Evolutionary conservation across 2,329 filamentous ascomycete species (phyloP).

Genomic region (Corniculantispora saksenae): DNA sequence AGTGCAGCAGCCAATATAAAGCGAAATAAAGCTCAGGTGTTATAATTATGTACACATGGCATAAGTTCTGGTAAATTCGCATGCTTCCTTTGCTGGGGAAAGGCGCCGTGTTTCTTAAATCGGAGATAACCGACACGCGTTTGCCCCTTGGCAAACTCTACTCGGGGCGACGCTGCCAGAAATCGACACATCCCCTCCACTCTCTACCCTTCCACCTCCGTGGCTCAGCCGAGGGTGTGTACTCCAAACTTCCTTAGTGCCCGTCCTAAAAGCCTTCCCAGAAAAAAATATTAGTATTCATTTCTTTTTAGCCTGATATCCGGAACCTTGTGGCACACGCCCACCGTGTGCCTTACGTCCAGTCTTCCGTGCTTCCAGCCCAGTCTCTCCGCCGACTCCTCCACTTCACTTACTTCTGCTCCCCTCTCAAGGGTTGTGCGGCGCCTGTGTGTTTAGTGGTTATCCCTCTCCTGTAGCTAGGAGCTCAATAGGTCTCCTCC

Average conservation of each 20-base stretch:
- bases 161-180: conserved; percentile 3
- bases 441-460: not conserved
- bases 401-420: not conserved
- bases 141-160: conserved; percentile 16
- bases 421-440: not conserved
- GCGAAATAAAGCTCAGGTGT: not conserved
- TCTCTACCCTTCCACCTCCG: not conserved
- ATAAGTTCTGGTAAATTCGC: not conserved
- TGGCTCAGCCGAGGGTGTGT: conserved; percentile 1
- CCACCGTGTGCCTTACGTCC: not conserved
- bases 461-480: not conserved
- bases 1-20: not conserved
- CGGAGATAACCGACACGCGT: conserved; percentile 15
- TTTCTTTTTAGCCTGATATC: not conserved
- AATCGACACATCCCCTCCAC: conserved; percentile 6
- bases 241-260: not conserved
- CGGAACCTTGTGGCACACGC: not conserved
- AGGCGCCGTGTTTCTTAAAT: not conserved
- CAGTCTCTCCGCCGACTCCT: not conserved
- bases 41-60: not conserved
- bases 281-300: not conserved
- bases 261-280: not conserved
- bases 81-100: not conserved
- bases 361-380: not conserved
- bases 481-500: conserved; percentile 6